phyloP scores from a whole-genome alignment of 208 protist species.

The Trypanosoma cruzi region DNA sequence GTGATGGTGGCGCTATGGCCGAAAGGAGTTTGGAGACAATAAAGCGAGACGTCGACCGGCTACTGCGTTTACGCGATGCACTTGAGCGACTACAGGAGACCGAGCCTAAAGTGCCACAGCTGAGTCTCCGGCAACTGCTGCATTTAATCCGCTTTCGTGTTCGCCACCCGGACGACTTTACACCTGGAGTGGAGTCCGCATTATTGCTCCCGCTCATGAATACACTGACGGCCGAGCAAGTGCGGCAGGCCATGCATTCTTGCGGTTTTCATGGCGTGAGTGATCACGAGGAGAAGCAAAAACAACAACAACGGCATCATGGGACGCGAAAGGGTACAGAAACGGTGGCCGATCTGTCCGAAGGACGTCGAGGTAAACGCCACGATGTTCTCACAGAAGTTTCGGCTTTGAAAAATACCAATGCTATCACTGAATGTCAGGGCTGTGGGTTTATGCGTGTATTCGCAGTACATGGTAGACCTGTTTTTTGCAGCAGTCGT shows the following conservation, averaged over 20 bases:
- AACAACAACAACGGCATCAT: slow-evolving; percentile 7
- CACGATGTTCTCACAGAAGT: slow-evolving; percentile 22
- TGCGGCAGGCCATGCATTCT: slow-evolving; percentile 56
- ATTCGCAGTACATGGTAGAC: slow-evolving; percentile 40
- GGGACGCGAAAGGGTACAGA: not conserved
- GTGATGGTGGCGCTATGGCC: slow-evolving; percentile 9
- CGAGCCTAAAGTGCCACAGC: slow-evolving; percentile 72
- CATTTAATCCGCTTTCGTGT: slow-evolving; percentile 61
- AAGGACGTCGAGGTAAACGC: slow-evolving; percentile 13
- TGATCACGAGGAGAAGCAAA: not conserved
- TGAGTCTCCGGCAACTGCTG: slow-evolving; percentile 74
- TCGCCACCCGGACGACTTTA: slow-evolving; percentile 57
- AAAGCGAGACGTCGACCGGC: slow-evolving; percentile 31
- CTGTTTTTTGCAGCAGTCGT: slow-evolving; percentile 49
- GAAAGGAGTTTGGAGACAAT: not conserved
- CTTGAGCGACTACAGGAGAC: slow-evolving; percentile 49
- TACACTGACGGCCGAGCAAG: slow-evolving; percentile 58
- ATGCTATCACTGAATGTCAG: not conserved
- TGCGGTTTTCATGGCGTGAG: slow-evolving; percentile 36
- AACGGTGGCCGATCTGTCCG: not conserved
- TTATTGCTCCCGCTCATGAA: slow-evolving; percentile 81
- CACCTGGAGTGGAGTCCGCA: slow-evolving; percentile 48
- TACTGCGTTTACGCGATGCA: slow-evolving; percentile 52
- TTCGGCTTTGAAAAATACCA: not conserved
- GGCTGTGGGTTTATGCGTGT: slow-evolving; percentile 18